Base-by-base conservation (phyloP, 202 grass and related monocot genomes). In the Panicum virgatum region DNA sequence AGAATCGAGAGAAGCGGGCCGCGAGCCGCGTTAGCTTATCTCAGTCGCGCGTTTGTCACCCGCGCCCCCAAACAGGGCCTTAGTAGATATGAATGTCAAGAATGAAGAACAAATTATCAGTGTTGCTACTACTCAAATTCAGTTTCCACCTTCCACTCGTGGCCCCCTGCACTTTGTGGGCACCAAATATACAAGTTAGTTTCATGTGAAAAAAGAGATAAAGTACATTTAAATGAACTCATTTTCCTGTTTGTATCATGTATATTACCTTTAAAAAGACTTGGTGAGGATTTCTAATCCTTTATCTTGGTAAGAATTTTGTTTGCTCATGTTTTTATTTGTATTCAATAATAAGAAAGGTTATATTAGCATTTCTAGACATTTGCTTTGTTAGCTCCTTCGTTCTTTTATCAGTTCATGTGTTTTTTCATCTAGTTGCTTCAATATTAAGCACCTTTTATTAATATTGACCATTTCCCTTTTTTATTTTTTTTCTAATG, bases 391-490 rank as follows among this genome's bases (percentile, higher is more conserved):
- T 85, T 77, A 46, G 42, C 54, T 82, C 13, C 48, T 15, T 66
- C 61, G 22, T 7, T 69, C 26, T 25, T 79, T 53, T 80, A 18
- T 63, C 20, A 44, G 22, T 75, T 75, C 27, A 1, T 30, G 11
- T 53, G 39, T 30, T 69, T 83, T 69, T 83, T 26, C 53, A 54
- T n/a, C 67, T 67, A 39, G 12, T 66, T 83, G 34, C 73, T 84
- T 52, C 23, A 47, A 20, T 60, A 11, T 69, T 62, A 70, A 50
- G 27, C 46, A 50, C 32, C 20, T 50, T 6, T 72, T 51, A 11
- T 13, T 19, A 34, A 51, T 12, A 32, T 20, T 76, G 45, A 27
- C 68, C 18, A 25, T 43, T 72, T 48, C n/a, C 20, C 1, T 34
- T n/a, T n/a, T n/a, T n/a, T n/a, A 66, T 88, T 75, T 2, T 73